A percentile compares a stretch with the other conserved stretches of the same genome.
Evolutionary conservation across 306 rosid species (phyloP).

Genomic region (Glycine latifolia): DNA sequence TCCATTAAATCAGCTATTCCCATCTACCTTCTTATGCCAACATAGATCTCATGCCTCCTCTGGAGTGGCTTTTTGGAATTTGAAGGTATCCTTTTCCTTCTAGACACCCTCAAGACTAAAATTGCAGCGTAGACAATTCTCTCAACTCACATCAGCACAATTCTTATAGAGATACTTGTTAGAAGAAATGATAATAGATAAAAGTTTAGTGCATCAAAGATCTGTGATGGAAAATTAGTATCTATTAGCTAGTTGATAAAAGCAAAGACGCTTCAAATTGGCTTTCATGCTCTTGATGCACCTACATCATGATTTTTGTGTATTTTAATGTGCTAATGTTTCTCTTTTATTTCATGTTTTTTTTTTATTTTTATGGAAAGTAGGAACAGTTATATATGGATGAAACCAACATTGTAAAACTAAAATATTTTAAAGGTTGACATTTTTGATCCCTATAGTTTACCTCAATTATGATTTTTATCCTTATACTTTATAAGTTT

Average conservation of each 20-base stretch:
- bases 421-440: neutral
- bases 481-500: no score
- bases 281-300: conserved; percentile 35
- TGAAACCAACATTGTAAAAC: conserved; percentile 10
- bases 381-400: conserved; percentile 12
- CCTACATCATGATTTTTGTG: neutral
- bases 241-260: conserved; percentile 10
- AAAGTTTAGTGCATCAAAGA: conserved; percentile 21
- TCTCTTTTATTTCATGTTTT: neutral
- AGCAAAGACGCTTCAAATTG: neutral
- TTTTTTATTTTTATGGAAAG: neutral
- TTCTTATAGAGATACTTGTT: conserved; percentile 5
- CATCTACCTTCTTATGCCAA: neutral
- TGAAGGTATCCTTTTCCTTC: conserved; percentile 16
- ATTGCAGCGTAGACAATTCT: conserved; percentile 8
- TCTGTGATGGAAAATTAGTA: conserved; percentile 14
- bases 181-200: neutral
- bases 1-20: neutral
- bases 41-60: neutral
- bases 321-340: conserved; percentile 8
- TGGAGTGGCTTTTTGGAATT: conserved; percentile 4
- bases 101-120: neutral
- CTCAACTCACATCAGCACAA: neutral
- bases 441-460: neutral
- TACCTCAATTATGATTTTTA: neutral